A percentile compares a stretch with the other conserved stretches of the same genome.
Evolutionary conservation across 306 rosid genomes (phyloP).

Genomic region (Lablab purpureus): DNA sequence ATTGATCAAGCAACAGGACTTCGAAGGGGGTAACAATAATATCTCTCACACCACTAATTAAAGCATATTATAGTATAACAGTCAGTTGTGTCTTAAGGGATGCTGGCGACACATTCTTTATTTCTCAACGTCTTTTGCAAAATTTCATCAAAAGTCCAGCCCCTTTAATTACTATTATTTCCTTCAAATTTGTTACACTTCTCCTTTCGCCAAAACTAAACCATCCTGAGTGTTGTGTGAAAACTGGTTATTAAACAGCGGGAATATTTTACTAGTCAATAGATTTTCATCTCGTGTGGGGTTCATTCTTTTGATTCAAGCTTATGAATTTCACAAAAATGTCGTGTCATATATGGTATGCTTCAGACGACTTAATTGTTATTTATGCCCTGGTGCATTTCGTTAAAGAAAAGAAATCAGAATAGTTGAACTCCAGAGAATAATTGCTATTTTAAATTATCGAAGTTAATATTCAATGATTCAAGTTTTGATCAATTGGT

Average conservation of each 20-base stretch:
- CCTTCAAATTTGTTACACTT: constrained; percentile 11
- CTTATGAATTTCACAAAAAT: constrained; percentile 16
- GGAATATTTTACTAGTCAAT: constrained; percentile 2
- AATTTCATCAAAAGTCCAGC: not conserved
- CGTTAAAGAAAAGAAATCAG: constrained; percentile 8
- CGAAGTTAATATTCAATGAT: constrained; percentile 3
- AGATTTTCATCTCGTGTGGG: constrained; percentile 14
- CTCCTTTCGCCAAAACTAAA: constrained; percentile 25
- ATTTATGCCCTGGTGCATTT: constrained; percentile 32
- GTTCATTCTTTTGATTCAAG: constrained; percentile 19
- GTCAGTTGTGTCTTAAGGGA: not conserved
- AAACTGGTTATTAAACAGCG: not conserved
- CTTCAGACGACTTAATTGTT: not conserved
- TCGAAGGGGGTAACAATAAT: constrained; percentile 67
- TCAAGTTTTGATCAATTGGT: constrained; percentile 12
- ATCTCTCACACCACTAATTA: constrained; percentile 8
- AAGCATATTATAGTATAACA: not conserved
- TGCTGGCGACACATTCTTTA: not conserved
- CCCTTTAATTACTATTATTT: not conserved
- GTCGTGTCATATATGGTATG: constrained; percentile 34
- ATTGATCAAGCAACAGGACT: constrained; percentile 75
- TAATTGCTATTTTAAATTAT: not conserved
- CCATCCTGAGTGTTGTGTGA: not conserved
- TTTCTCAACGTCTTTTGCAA: not conserved
- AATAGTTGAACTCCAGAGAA: constrained; percentile 4